A percentile compares a stretch with the other conserved stretches of the same genome.
Conservation (phyloP, 2,329 filamentous ascomycete genomes). For the Cladosporium sp. region DNA sequence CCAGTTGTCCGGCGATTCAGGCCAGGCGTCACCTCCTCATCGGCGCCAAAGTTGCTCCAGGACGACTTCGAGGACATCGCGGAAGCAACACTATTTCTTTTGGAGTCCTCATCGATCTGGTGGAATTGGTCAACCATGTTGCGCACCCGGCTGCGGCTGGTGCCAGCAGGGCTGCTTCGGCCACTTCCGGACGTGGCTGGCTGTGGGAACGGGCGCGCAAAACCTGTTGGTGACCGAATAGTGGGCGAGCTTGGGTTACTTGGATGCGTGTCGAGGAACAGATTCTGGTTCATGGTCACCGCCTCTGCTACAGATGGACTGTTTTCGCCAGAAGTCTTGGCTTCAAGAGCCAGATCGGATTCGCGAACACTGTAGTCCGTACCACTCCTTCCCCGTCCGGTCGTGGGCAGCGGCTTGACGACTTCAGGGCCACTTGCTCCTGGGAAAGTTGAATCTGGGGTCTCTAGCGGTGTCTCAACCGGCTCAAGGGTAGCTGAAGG, state of each 20-base stretch:
- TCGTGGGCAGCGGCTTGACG: slow-evolving; percentile 24
- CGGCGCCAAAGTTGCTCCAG: slow-evolving; percentile 39
- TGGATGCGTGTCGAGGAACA: slow-evolving; percentile 32
- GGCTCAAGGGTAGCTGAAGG: slow-evolving; percentile 26
- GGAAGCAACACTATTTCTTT: slow-evolving; percentile 45
- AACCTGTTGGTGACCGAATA: neutral
- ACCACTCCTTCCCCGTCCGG: slow-evolving; percentile 31
- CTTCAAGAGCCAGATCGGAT: slow-evolving; percentile 32
- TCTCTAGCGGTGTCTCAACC: slow-evolving; percentile 10
- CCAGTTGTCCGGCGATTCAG: slow-evolving; percentile 23
- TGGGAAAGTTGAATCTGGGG: neutral
- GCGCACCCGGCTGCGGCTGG: slow-evolving; percentile 51
- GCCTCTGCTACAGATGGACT: slow-evolving; percentile 29
- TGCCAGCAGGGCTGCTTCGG: slow-evolving; percentile 30
- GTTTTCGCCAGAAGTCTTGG: slow-evolving; percentile 29
- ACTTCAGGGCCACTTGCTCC: slow-evolving; percentile 6
- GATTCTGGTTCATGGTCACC: slow-evolving; percentile 22
- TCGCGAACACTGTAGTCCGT: slow-evolving; percentile 37
- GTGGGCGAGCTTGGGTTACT: slow-evolving; percentile 3
- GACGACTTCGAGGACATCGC: slow-evolving; percentile 45
- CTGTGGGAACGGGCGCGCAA: slow-evolving; percentile 14
- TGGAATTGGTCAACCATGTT: slow-evolving; percentile 54
- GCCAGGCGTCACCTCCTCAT: slow-evolving; percentile 39
- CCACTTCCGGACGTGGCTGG: slow-evolving; percentile 24
- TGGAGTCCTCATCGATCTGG: slow-evolving; percentile 44